phyloP scores from a whole-genome alignment of 176 grass and related monocot species.

The Lolium rigidum region DNA sequence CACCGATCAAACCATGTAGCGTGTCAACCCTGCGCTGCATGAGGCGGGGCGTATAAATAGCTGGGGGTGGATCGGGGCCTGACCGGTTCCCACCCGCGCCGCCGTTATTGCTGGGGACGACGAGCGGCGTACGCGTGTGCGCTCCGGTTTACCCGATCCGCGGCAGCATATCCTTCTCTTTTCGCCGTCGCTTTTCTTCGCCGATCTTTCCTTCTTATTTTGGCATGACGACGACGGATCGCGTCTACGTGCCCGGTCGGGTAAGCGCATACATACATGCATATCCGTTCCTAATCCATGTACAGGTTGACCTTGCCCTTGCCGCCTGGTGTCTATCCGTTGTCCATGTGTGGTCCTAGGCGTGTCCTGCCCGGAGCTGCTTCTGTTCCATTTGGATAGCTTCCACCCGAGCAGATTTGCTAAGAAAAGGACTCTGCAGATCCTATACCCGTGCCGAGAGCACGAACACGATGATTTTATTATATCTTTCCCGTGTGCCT shows the following conservation, averaged over 20 bases:
- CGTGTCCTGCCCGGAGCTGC: too few species aligned
- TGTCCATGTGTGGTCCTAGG: too few species aligned
- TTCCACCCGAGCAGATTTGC: too few species aligned
- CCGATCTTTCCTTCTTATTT: neutral
- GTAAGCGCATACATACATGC: neutral
- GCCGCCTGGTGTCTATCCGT: neutral
- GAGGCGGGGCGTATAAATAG: constrained; percentile 37
- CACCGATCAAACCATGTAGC: neutral
- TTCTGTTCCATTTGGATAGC: too few species aligned
- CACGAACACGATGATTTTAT: too few species aligned
- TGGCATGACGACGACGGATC: neutral
- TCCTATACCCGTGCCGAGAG: too few species aligned
- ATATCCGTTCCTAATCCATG: neutral
- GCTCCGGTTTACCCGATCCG: constrained; percentile 41
- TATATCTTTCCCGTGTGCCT: too few species aligned
- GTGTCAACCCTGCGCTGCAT: neutral
- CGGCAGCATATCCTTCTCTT: neutral
- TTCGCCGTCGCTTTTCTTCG: neutral
- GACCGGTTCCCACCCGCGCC: constrained; percentile 12
- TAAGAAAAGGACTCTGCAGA: too few species aligned
- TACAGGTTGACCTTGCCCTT: neutral
- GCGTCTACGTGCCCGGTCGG: neutral
- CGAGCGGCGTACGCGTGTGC: constrained; percentile 31
- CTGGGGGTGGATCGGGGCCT: neutral
- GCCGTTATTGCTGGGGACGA: constrained; percentile 26